phyloP scores from a whole-genome alignment of 106 monocot genomes.

The Dendrobium huoshanense region DNA sequence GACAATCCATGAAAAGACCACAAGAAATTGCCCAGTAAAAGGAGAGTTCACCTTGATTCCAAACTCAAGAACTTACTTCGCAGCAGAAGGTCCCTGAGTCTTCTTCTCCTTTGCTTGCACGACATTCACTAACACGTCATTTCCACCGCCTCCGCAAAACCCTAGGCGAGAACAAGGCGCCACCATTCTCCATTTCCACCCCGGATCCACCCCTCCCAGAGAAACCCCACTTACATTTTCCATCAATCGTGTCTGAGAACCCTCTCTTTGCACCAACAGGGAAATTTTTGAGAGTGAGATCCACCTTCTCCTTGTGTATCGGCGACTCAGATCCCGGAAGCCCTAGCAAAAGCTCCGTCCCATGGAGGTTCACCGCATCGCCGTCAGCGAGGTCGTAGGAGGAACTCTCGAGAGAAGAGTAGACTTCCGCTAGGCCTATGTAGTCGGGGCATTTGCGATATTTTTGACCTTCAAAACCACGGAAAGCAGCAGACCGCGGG shows the following conservation, averaged over 20 bases:
- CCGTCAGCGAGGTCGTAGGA: conserved; percentile 3
- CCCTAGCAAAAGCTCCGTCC: conserved; percentile 36
- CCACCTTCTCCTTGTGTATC: conserved; percentile 3
- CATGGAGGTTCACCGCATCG: neutral
- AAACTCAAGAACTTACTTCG: conserved; percentile 39
- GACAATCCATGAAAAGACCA: neutral
- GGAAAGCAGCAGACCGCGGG: too few relatives aligned
- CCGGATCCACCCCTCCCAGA: conserved; percentile 3
- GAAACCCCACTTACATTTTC: conserved; percentile 15
- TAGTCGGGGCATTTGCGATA: conserved; percentile 11
- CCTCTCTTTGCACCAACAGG: conserved; percentile 24
- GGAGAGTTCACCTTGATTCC: neutral
- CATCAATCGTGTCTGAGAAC: conserved; percentile 15
- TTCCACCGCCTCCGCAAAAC: neutral
- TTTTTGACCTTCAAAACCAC: too few relatives aligned
- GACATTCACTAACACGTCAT: conserved; percentile 7
- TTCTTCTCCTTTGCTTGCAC: conserved; percentile 9
- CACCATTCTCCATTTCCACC: conserved; percentile 20
- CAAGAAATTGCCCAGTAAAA: neutral
- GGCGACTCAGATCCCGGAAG: conserved; percentile 27
- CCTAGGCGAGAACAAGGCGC: conserved; percentile 23
- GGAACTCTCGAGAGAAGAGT: neutral
- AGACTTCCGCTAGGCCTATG: conserved; percentile 25
- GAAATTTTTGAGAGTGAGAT: conserved; percentile 6
- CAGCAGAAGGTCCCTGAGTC: conserved; percentile 23